Base-by-base conservation (phyloP, 805 yeast genomes). In the Lipomyces yamadae region DNA sequence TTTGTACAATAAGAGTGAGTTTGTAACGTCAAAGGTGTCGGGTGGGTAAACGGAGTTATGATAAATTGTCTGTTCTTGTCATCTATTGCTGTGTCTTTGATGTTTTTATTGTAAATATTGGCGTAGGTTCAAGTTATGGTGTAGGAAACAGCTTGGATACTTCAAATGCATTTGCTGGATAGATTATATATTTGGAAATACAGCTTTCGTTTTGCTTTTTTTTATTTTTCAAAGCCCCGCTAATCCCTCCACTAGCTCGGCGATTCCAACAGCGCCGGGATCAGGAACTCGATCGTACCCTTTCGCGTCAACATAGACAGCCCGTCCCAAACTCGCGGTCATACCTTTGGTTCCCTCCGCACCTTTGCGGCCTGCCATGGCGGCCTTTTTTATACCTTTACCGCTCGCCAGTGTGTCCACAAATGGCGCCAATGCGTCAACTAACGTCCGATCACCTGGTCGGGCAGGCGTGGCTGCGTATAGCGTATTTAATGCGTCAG, bases 261-360 rank as follows among this genome's bases (percentile, higher is more conserved):
- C 89, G 32, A 93, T 80, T 2, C 98, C 98, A 65, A 91, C 86
- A 2, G 98, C 97, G 70, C 98, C 98, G 4, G 98, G 97, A 74
- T 93, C 98, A 1, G 97, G 96, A 37, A 92, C 79, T 8, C 66
- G 68, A 30, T 61, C 69, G 37, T 68, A 68, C 3, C 78, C 78
- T n/a, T 79, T 77, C 34, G 74, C 80, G 69, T 83, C 82, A 34
- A 93, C 97, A 76, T 93, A 94, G 3, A 96, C 89, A 18, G 98
- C 97, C 74, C 98, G 86, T 37, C 98, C 98, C 72, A 94, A 92
- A 73, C 88, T 88, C 56, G 98, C 98, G 70, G 86, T 88, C 70
- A 90, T 79, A 48, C 85, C 80, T 60, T 87, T 86, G 0, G 98
- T 94, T 3, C 84, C 79, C 57, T 90, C 87, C 33, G 96, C 94